phyloP scores from a whole-genome alignment of 129 eudicot species.

The Scalesia atractyloides region DNA sequence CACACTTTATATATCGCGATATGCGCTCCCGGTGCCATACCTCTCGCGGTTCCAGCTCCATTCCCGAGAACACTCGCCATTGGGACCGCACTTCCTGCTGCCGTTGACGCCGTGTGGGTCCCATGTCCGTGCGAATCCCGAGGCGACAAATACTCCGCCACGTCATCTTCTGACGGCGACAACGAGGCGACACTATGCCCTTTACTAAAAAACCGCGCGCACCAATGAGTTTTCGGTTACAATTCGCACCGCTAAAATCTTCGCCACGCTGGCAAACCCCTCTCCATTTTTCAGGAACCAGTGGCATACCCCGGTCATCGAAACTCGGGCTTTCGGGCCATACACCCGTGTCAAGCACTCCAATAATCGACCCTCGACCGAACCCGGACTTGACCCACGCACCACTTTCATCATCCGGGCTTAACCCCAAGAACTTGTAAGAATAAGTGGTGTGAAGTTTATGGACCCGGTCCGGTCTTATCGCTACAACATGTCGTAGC shows the following conservation, averaged over 20 bases:
- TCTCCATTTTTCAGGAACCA: conserved; percentile 71
- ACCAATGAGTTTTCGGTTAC: conserved; percentile 80
- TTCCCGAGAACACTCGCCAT: conserved; percentile 79
- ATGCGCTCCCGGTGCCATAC: conserved; percentile 94
- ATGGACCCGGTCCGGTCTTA: conserved; percentile 66
- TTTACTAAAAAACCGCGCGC: conserved; percentile 75
- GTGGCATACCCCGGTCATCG: conserved; percentile 70
- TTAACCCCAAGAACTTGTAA: conserved; percentile 82
- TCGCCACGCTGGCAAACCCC: conserved; percentile 87
- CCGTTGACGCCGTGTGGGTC: conserved; percentile 95
- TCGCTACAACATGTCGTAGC: conserved; percentile 59
- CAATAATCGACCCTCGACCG: conserved; percentile 81
- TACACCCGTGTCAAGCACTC: conserved; percentile 87
- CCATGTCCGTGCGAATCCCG: conserved; percentile 97
- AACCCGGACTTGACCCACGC: conserved; percentile 73
- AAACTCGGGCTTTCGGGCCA: conserved; percentile 99
- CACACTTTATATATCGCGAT: conserved; percentile 92
- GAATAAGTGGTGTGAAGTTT: conserved; percentile 85
- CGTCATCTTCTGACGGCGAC: conserved; percentile 36
- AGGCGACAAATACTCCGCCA: conserved; percentile 66
- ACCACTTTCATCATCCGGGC: conserved; percentile 38
- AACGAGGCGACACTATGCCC: conserved; percentile 75
- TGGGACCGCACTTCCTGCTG: conserved; percentile 65
- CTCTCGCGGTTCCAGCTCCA: conserved; percentile 87
- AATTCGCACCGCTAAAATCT: conserved; percentile 49